Percentiles rank a stretch among this genome's conserved stretches.
Conservation (phyloP, 2,329 filamentous ascomycete genomes). For the Fulvia fulva region DNA sequence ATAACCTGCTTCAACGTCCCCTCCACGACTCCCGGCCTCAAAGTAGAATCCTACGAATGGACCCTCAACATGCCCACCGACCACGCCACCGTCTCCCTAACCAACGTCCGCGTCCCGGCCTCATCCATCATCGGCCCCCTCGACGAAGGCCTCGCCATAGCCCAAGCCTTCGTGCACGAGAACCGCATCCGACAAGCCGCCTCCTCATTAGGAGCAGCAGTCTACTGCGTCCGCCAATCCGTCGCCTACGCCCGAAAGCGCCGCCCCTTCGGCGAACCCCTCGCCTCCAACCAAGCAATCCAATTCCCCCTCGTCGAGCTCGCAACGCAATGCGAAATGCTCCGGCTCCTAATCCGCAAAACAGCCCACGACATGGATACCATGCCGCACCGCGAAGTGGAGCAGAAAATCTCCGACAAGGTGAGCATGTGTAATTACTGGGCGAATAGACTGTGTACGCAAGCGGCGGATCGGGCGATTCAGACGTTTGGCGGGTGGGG, state of each 20-base stretch:
- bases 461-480: slow-evolving; percentile 60
- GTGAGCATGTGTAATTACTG: slow-evolving; percentile 65
- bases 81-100: slow-evolving; percentile 57
- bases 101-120: slow-evolving; percentile 54
- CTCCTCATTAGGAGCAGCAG: slow-evolving; percentile 55
- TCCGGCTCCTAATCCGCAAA: slow-evolving; percentile 57
- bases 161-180: slow-evolving; percentile 63
- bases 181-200: slow-evolving; percentile 64
- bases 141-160: slow-evolving; percentile 55
- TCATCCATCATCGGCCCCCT: slow-evolving; percentile 51
- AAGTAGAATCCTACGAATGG: slow-evolving; percentile 58
- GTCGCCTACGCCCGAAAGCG: slow-evolving; percentile 55
- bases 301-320: slow-evolving; percentile 63
- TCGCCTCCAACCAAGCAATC: slow-evolving; percentile 59
- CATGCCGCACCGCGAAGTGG: slow-evolving; percentile 52
- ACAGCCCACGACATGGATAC: slow-evolving; percentile 61
- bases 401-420: slow-evolving; percentile 57
- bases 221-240: slow-evolving; percentile 57
- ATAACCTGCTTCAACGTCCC: slow-evolving; percentile 62
- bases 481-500: slow-evolving; percentile 60
- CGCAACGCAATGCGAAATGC: slow-evolving; percentile 59
- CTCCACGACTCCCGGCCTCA: slow-evolving; percentile 48
- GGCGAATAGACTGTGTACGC: slow-evolving; percentile 57
- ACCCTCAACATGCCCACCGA: slow-evolving; percentile 66
- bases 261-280: slow-evolving; percentile 53